Evolutionary conservation across 225 moss, liverwort and hornwort species (phyloP).

Genomic region (Sphagnum tenellum): DNA sequence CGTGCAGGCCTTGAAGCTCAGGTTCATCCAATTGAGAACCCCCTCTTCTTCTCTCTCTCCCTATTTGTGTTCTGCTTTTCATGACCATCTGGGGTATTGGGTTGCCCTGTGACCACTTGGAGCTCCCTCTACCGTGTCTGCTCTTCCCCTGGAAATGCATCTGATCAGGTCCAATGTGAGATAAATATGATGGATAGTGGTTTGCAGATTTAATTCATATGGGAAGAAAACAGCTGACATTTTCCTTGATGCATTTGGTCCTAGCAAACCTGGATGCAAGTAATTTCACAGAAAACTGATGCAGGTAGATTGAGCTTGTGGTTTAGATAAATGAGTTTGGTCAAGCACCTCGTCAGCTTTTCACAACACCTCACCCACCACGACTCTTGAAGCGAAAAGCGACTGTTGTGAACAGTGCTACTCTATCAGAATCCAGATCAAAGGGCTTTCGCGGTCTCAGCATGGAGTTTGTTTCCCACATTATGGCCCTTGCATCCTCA

Average conservation of each 20-base stretch:
- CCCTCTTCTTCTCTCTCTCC: no score
- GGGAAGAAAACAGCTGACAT: background rate
- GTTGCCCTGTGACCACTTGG: no score
- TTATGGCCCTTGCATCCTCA: slow-evolving; percentile 76
- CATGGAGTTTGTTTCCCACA: slow-evolving; percentile 78
- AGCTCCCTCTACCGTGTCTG: no score
- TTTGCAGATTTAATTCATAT: background rate
- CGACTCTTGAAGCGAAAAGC: slow-evolving; percentile 49
- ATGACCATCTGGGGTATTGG: no score
- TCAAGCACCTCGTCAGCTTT: slow-evolving; percentile 89
- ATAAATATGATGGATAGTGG: no score
- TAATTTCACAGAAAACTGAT: no score
- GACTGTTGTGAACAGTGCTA: slow-evolving; percentile 40
- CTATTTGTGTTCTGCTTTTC: no score
- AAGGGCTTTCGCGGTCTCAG: slow-evolving; percentile 77
- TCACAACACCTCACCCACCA: slow-evolving; percentile 62
- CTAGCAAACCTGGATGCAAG: no score
- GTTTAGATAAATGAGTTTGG: slow-evolving; percentile 96
- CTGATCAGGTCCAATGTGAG: no score
- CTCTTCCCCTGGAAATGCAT: no score
- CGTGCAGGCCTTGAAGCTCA: slow-evolving; percentile 96
- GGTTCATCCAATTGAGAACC: slow-evolving; percentile 21
- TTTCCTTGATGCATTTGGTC: slow-evolving; percentile 4
- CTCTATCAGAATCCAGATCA: slow-evolving; percentile 44
- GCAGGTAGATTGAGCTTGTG: no score